Evolutionary conservation across 2,329 filamentous ascomycete species (phyloP), one percentile per base, ranked within the genome.

Genomic region (Cercospora zeae-maydis): DNA sequence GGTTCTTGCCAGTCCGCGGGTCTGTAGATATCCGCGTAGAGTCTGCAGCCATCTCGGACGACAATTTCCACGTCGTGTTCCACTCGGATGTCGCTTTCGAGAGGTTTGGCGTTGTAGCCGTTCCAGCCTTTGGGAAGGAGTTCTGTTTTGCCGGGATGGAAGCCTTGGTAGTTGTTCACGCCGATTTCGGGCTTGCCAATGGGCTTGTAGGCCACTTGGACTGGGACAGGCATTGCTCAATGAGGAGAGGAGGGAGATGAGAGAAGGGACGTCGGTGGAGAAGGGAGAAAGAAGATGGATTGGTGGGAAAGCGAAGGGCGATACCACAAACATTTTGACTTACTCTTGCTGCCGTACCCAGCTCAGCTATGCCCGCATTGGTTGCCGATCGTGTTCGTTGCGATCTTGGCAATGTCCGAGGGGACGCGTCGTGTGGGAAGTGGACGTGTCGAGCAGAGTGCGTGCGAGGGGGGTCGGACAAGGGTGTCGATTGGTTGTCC

Each of bases 1-100:
- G 74, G 77, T 55, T 70, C 69, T 66, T 59, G 14, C 27, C 63
- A 60, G 30, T 71, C 68, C 1, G 76, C 70, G 0, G 79, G 79
- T 5, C 80, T 73, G 65, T 80, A 82, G 34, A 82, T 74, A 54
- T 82, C 80, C 8, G 73, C 73, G 64, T 80, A 81, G 0, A 82
- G 71, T 0, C 70, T 70, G 10, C 64, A 70, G 19, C 80, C 79
- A 63, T 82, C 79, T 51, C 78, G 74, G 1, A 80, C 73, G 3
- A 70, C 67, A 39, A 82, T 78, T 37, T 77, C 75, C 31, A 81
- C 75, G 66, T 82, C 79, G 60, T 80, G 78, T 5, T 81, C 78
- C n/a, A 81, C 68, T 1, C 69, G 71, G 47, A 82, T 80, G 51
- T 78, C 75, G 54, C 71, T 75, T 54, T 70, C 66, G 13, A 78